phyloP scores from a whole-genome alignment of 1,284 basidiomycete species.

The Rhizoctonia solani region DNA sequence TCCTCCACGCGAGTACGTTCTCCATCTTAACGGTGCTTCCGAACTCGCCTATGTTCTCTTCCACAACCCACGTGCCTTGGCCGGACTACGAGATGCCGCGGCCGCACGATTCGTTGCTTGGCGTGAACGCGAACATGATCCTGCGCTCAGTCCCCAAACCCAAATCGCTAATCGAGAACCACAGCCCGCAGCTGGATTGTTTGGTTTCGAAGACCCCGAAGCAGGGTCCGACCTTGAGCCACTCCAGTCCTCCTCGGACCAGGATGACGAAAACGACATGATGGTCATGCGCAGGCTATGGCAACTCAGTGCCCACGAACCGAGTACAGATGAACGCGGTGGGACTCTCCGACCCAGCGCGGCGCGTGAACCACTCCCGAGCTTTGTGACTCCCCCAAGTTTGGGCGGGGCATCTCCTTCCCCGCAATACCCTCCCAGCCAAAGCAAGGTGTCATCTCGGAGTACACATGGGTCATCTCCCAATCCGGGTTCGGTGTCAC shows the following conservation, averaged over 20 bases:
- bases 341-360: background rate
- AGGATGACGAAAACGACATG: background rate
- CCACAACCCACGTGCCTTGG: conserved; percentile 11
- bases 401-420: conserved; percentile 8
- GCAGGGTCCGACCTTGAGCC: conserved; percentile 19
- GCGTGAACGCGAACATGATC: conserved; percentile 27
- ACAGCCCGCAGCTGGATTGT: conserved; percentile 6
- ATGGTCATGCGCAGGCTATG: conserved; percentile 19
- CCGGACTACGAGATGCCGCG: conserved; percentile 28
- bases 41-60: conserved; percentile 34
- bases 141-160: background rate
- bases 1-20: conserved; percentile 7
- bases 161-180: background rate
- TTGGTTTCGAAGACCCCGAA: conserved; percentile 33
- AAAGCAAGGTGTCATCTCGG: no score
- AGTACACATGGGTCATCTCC: no score
- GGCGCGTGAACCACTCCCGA: conserved; percentile 8
- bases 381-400: conserved; percentile 3
- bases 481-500: no score
- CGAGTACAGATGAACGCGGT: background rate
- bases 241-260: background rate
- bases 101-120: conserved; percentile 33
- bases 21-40: conserved; percentile 21
- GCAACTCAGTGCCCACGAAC: conserved; percentile 4
- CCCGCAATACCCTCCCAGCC: background rate